Conservation (phyloP, 495 filamentous ascomycete genomes). For the Tetracladium marchalianum region DNA sequence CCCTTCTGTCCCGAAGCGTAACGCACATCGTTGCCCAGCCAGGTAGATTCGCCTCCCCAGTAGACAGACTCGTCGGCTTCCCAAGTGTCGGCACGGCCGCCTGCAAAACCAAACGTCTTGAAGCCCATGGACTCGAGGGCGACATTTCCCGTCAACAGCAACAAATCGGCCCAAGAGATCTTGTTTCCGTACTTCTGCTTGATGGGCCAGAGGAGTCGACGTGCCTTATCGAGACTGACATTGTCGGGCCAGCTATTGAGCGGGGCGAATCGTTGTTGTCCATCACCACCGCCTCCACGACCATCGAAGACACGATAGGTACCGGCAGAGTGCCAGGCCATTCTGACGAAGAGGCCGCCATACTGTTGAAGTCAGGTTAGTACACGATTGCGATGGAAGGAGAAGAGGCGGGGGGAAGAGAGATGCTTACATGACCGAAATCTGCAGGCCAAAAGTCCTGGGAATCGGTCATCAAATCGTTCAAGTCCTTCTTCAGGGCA, state of each 20-base stretch:
- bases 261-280: conserved; percentile 65
- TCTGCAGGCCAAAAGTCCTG: conserved; percentile 71
- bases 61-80: conserved; percentile 64
- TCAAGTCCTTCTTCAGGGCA: conserved; percentile 59
- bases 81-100: conserved; percentile 57
- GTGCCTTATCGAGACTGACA: conserved; percentile 65
- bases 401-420: too few species aligned
- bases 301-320: conserved; percentile 66
- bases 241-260: conserved; percentile 78
- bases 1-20: conserved; percentile 42
- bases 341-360: conserved; percentile 64
- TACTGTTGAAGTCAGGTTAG: too few species aligned
- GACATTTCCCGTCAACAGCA: conserved; percentile 61
- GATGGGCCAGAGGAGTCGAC: conserved; percentile 66
- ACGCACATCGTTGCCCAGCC: conserved; percentile 60
- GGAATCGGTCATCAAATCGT: conserved; percentile 59
- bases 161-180: conserved; percentile 66
- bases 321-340: conserved; percentile 69
- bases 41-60: conserved; percentile 64
- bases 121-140: conserved; percentile 67
- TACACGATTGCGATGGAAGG: too few species aligned
- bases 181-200: conserved; percentile 76
- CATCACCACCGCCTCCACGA: conserved; percentile 59
- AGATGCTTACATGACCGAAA: conserved; percentile 42
- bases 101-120: conserved; percentile 63